Evolutionary conservation across 1,284 basidiomycete genomes (phyloP).

Genomic region (Fomitopsis palustris): DNA sequence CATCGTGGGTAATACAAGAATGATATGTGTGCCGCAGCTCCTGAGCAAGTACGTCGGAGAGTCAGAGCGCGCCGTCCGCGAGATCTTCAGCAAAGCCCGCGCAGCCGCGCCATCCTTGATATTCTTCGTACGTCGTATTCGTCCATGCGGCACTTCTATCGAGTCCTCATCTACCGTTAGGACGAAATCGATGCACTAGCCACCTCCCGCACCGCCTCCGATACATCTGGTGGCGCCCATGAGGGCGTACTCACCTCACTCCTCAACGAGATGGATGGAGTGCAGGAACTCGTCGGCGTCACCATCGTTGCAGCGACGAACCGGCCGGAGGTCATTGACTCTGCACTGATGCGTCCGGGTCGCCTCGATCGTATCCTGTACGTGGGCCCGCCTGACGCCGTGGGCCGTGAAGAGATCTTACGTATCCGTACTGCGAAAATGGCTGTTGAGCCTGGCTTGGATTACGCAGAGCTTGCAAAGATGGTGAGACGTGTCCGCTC

Average conservation of each 20-base stretch:
- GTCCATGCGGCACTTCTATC: not conserved
- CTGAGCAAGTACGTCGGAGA: slow-evolving; percentile 98
- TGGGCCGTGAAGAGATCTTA: slow-evolving; percentile 83
- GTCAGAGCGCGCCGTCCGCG: slow-evolving; percentile 91
- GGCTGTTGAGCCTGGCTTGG: slow-evolving; percentile 71
- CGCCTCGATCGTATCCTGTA: slow-evolving; percentile 94
- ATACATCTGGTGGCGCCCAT: slow-evolving; percentile 57
- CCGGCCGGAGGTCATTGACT: slow-evolving; percentile 89
- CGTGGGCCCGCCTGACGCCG: slow-evolving; percentile 86
- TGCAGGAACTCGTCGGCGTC: slow-evolving; percentile 90
- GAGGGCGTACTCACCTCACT: slow-evolving; percentile 92
- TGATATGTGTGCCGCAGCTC: slow-evolving; percentile 50
- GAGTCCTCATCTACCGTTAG: slow-evolving; percentile 37
- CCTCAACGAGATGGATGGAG: slow-evolving; percentile 98
- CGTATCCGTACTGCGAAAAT: slow-evolving; percentile 75
- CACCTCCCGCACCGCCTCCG: slow-evolving; percentile 66
- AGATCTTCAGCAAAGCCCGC: slow-evolving; percentile 94
- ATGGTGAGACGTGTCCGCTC: slow-evolving; percentile 40
- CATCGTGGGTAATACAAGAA: too few species aligned
- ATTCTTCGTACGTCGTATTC: slow-evolving; percentile 75
- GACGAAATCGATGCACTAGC: slow-evolving; percentile 98
- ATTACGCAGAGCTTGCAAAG: slow-evolving; percentile 68
- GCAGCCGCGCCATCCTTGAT: slow-evolving; percentile 93
- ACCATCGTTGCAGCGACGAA: slow-evolving; percentile 97
- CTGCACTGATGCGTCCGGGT: slow-evolving; percentile 93